Conservation (phyloP, 2,329 filamentous ascomycete genomes). For the Colletotrichum sp. region DNA sequence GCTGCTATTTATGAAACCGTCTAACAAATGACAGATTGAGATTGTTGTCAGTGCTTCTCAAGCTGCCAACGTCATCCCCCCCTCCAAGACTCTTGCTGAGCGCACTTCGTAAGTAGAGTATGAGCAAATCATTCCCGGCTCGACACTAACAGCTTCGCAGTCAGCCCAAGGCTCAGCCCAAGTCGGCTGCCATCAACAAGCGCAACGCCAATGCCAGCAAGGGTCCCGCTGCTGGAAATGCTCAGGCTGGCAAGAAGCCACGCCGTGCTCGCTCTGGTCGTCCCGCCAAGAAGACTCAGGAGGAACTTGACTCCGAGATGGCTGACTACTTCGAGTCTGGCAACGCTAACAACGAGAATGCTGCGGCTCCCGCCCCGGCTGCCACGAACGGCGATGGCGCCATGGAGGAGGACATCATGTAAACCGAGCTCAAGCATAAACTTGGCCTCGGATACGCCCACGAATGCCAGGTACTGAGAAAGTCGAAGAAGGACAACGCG, state of each 20-base stretch:
- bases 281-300: conserved; percentile 84
- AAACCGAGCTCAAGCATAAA: conserved; percentile 15
- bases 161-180: conserved; percentile 76
- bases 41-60: conserved; percentile 82
- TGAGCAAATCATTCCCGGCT: conserved; percentile 22
- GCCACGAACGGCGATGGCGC: conserved; percentile 57
- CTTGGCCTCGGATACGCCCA: background rate
- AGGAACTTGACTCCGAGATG: conserved; percentile 98
- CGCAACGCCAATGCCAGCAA: conserved; percentile 53
- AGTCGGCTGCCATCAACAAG: conserved; percentile 81
- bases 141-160: conserved; percentile 33
- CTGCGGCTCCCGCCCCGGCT: conserved; percentile 50
- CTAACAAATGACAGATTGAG: conserved; percentile 70
- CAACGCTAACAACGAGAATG: conserved; percentile 46
- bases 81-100: conserved; percentile 78
- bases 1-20: background rate
- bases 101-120: conserved; percentile 69
- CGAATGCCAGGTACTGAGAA: background rate
- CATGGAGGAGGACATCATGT: conserved; percentile 72
- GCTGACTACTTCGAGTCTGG: conserved; percentile 82
- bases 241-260: conserved; percentile 57
- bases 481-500: background rate
- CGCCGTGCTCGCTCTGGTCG: conserved; percentile 64
- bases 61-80: conserved; percentile 69
- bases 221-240: conserved; percentile 44